These are phyloP conservation scores for Claviceps cyperi DNA, from an alignment of 2,329 filamentous ascomycete species.

Conservation along the genomic window DNA sequence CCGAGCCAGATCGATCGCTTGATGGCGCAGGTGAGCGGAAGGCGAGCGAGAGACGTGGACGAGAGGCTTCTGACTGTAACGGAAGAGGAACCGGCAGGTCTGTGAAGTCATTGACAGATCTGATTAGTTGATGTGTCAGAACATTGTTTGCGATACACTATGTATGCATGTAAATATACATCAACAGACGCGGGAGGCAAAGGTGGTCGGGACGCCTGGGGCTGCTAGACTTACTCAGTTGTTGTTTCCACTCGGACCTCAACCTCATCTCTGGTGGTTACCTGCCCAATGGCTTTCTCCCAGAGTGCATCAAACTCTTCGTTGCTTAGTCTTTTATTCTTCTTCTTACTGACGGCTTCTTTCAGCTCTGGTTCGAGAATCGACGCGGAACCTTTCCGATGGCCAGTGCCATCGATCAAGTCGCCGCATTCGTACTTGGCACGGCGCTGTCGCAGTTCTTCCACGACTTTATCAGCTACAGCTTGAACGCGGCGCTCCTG, in stretches of 20 bases:
- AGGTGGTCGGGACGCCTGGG: slow-evolving; percentile 7
- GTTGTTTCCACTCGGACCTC: slow-evolving; percentile 23
- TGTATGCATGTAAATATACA: no score
- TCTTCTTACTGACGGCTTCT: slow-evolving; percentile 57
- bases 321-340: slow-evolving; percentile 69
- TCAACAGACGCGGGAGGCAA: no score
- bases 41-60: slow-evolving; percentile 78
- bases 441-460: slow-evolving; percentile 69
- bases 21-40: slow-evolving; percentile 75
- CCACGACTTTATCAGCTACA: slow-evolving; percentile 76
- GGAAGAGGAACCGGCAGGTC: slow-evolving; percentile 50
- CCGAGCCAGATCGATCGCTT: slow-evolving; percentile 63
- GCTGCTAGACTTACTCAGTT: slow-evolving; percentile 35
- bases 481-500: slow-evolving; percentile 76
- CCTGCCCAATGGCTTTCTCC: slow-evolving; percentile 57
- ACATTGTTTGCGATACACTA: slow-evolving; percentile 9
- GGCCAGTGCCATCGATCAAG: slow-evolving; percentile 44
- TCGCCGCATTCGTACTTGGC: slow-evolving; percentile 87
- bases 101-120: slow-evolving; percentile 58
- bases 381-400: slow-evolving; percentile 41
- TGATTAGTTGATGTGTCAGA: slow-evolving; percentile 71
- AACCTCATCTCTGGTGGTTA: slow-evolving; percentile 48
- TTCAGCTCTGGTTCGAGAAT: slow-evolving; percentile 62
- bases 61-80: slow-evolving; percentile 51
- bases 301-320: slow-evolving; percentile 88